Conservation (phyloP, 306 rosid species). For the Hylodesmum podocarpum region DNA sequence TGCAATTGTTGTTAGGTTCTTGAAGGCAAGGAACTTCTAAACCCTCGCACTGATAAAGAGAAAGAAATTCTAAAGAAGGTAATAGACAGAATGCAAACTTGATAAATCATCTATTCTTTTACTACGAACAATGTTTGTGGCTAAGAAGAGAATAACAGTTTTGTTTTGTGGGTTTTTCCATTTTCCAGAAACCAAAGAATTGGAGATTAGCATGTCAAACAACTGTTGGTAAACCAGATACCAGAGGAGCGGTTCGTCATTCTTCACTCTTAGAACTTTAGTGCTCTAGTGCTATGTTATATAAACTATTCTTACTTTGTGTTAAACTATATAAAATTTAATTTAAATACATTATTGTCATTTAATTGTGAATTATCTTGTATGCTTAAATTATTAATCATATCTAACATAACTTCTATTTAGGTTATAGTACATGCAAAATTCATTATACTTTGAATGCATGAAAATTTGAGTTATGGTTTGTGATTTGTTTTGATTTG, state of each 20-base stretch:
- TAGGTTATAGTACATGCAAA: too few relatives aligned
- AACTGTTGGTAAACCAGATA: slow-evolving; percentile 70
- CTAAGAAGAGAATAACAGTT: not conserved
- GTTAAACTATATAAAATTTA: not conserved
- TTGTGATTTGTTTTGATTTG: not conserved
- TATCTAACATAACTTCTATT: too few relatives aligned
- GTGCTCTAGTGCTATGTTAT: not conserved
- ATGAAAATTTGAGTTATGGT: too few relatives aligned
- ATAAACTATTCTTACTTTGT: not conserved
- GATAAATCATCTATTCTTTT: not conserved
- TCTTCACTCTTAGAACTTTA: slow-evolving; percentile 6
- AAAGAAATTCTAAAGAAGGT: slow-evolving; percentile 73
- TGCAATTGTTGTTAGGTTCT: slow-evolving; percentile 50
- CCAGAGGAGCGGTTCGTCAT: slow-evolving; percentile 72
- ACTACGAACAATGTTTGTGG: not conserved
- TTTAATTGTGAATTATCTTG: not conserved
- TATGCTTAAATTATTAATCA: too few relatives aligned
- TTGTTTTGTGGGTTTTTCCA: not conserved
- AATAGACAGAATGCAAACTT: not conserved
- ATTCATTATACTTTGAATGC: not conserved
- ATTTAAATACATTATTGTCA: not conserved
- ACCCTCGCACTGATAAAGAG: slow-evolving; percentile 79
- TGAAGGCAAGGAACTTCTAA: slow-evolving; percentile 77
- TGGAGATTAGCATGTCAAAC: slow-evolving; percentile 99
- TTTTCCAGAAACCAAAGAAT: slow-evolving; percentile 82